Conservation (phyloP, 140 eudicot species). For the Anethum foeniculum region DNA sequence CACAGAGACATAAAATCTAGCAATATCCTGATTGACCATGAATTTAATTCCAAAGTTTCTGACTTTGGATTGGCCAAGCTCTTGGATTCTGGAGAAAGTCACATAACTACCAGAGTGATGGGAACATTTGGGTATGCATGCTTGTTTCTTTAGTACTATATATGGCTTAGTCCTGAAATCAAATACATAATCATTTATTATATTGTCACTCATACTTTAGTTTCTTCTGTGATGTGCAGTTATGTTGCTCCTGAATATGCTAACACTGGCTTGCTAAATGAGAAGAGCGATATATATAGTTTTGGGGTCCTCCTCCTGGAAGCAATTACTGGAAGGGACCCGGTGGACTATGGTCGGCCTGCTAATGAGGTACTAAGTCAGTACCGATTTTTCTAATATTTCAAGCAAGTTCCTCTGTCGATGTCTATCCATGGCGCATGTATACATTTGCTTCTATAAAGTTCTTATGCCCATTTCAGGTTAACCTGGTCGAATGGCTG, state of each 20-base stretch:
- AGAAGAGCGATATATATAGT: slow-evolving; percentile 22
- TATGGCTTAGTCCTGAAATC: background rate
- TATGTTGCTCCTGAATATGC: slow-evolving; percentile 22
- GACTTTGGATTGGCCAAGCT: slow-evolving; percentile 98
- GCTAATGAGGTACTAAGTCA: slow-evolving; percentile 20
- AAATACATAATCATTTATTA: background rate
- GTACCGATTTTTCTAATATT: background rate
- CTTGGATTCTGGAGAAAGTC: slow-evolving; percentile 93
- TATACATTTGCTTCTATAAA: background rate
- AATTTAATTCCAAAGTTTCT: slow-evolving; percentile 73
- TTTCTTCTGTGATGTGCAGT: slow-evolving; percentile 1
- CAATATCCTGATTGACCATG: slow-evolving; percentile 72
- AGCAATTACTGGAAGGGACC: slow-evolving; percentile 21
- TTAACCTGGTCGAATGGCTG: slow-evolving; percentile 16
- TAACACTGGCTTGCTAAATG: slow-evolving; percentile 18
- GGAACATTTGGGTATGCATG: slow-evolving; percentile 80
- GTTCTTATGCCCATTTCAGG: background rate
- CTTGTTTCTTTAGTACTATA: background rate
- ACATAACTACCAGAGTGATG: slow-evolving; percentile 90
- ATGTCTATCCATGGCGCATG: background rate
- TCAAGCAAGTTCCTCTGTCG: background rate
- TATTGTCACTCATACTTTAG: background rate
- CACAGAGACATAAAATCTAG: slow-evolving; percentile 96
- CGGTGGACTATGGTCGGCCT: slow-evolving; percentile 30
- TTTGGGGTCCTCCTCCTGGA: slow-evolving; percentile 28